phyloP scores from a whole-genome alignment of 2,329 filamentous ascomycete species.

The Rhytidhysteron rufulum region DNA sequence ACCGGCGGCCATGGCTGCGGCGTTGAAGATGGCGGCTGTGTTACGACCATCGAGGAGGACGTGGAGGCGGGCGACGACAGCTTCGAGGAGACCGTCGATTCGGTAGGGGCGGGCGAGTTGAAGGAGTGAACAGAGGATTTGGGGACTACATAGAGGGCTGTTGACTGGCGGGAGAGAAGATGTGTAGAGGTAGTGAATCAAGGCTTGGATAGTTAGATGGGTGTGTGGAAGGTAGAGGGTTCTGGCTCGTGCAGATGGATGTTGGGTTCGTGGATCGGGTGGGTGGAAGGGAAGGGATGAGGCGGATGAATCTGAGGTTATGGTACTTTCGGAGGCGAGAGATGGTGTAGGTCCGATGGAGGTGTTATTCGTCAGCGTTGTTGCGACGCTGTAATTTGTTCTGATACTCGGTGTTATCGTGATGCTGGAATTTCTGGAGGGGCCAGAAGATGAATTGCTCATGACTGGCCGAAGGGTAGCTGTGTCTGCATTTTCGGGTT shows the following conservation, averaged over 20 bases:
- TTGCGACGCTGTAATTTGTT: slow-evolving; percentile 43
- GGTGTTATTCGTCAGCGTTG: slow-evolving; percentile 40
- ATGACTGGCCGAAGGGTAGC: slow-evolving; percentile 64
- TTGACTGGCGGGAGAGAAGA: slow-evolving; percentile 75
- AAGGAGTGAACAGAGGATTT: slow-evolving; percentile 90
- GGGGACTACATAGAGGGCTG: slow-evolving; percentile 81
- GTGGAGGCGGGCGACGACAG: slow-evolving; percentile 86
- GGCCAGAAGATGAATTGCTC: slow-evolving; percentile 39
- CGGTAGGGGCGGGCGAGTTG: slow-evolving; percentile 92
- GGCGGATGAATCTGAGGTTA: slow-evolving; percentile 34
- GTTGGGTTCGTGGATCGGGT: slow-evolving; percentile 51
- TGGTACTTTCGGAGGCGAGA: slow-evolving; percentile 9
- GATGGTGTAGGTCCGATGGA: neutral
- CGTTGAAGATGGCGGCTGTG: slow-evolving; percentile 95
- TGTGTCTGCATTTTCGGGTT: slow-evolving; percentile 64
- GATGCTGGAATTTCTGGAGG: slow-evolving; percentile 73
- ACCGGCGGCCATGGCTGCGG: slow-evolving; percentile 94
- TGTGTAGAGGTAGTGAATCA: slow-evolving; percentile 92
- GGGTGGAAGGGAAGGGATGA: slow-evolving; percentile 44
- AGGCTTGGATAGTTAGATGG: slow-evolving; percentile 78
- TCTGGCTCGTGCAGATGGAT: slow-evolving; percentile 67
- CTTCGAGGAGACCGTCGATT: slow-evolving; percentile 87
- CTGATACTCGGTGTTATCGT: slow-evolving; percentile 73
- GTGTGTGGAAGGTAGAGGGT: slow-evolving; percentile 93
- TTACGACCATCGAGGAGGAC: slow-evolving; percentile 87